Base-by-base conservation (phyloP, 1,284 basidiomycete species). In the Leccinum huronense region DNA sequence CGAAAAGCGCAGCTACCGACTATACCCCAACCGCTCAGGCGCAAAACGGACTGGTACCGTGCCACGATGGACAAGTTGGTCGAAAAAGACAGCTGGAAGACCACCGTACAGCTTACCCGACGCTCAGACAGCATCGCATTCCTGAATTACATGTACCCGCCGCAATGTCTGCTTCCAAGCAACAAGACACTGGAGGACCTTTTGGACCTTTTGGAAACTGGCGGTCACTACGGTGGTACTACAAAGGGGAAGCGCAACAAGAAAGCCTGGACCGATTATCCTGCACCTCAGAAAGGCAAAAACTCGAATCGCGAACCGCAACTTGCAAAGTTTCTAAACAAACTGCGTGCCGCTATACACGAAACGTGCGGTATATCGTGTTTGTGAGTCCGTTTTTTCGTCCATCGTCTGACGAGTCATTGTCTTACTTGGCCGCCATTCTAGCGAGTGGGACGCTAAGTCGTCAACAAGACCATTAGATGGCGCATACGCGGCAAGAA, bases 11-110 rank as follows among this genome's bases (percentile, higher is more conserved):
- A 60, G 59, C 33, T 60, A 9, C 59, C 19, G 23, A 60, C 48
- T 14, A 31, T 60, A 30, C 34, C 36, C 36, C 51, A 10, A 30
- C 16, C 16, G 3, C 36, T 60, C 2, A 54, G 36, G n/a, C 5
- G 23, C 59, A 40, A 60, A 60, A 54, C 14, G 6, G 34, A 60
- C 59, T 60, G 51, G 36, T 6, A 54, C 51, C 59, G 10, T 40
- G 13, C 36, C 7, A 60, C 16, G 4, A 54, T 54, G 51, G 51
- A 54, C 27, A 4, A 23, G 51, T 31, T 54, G 27, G 4, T 54
- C 27, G 27, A 54, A 23, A 54, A 54, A n/a, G 45, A 51, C 51
- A 54, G 6, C 51, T 14, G 11, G 23, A 14, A 14, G 13, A 30
- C 31, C n/a, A 57, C n/a, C 19, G n/a, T 57, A 14, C 19, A 6